Percentiles rank a stretch among this genome's conserved stretches.
Conservation (phyloP, 768 basidiomycete species). For the Hericium alpestre region DNA sequence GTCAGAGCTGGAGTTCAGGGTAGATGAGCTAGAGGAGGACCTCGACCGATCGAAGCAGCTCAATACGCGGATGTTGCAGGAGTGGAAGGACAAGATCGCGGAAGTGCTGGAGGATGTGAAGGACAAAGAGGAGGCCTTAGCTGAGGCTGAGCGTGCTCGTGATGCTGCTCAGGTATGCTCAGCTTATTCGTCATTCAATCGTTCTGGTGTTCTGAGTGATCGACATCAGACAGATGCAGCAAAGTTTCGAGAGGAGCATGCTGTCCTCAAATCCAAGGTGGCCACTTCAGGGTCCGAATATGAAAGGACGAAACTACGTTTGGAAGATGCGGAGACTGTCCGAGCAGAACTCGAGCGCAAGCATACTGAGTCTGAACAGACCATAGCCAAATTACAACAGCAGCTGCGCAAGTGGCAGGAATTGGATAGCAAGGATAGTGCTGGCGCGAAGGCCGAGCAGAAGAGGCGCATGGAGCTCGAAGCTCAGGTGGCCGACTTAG, state of each 20-base stretch:
- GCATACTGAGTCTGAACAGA: constrained; percentile 49
- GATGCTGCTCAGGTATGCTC: constrained; percentile 20
- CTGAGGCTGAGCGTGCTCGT: constrained; percentile 18
- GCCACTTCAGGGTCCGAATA: constrained; percentile 41
- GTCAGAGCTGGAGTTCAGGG: constrained; percentile 42
- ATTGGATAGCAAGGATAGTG: constrained; percentile 54
- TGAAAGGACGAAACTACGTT: constrained; percentile 45
- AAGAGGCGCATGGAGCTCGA: constrained; percentile 50
- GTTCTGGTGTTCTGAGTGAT: not conserved
- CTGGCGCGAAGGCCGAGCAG: constrained; percentile 42
- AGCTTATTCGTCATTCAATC: constrained; percentile 14
- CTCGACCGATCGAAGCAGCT: constrained; percentile 17
- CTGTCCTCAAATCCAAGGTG: constrained; percentile 36
- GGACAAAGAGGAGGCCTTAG: constrained; percentile 26
- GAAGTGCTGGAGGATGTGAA: constrained; percentile 28
- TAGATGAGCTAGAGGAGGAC: constrained; percentile 43
- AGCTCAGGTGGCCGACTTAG: constrained; percentile 37
- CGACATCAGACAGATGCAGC: constrained; percentile 28
- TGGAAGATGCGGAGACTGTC: constrained; percentile 44
- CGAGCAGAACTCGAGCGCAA: constrained; percentile 43
- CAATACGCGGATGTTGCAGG: constrained; percentile 21
- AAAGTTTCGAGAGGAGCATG: constrained; percentile 37
- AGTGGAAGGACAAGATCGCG: constrained; percentile 39
- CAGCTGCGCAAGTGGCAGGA: constrained; percentile 64
- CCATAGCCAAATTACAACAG: constrained; percentile 41